These are phyloP conservation scores for Hypoxylon trugodes DNA, from an alignment of 495 filamentous ascomycete species.

Conservation along the genomic window DNA sequence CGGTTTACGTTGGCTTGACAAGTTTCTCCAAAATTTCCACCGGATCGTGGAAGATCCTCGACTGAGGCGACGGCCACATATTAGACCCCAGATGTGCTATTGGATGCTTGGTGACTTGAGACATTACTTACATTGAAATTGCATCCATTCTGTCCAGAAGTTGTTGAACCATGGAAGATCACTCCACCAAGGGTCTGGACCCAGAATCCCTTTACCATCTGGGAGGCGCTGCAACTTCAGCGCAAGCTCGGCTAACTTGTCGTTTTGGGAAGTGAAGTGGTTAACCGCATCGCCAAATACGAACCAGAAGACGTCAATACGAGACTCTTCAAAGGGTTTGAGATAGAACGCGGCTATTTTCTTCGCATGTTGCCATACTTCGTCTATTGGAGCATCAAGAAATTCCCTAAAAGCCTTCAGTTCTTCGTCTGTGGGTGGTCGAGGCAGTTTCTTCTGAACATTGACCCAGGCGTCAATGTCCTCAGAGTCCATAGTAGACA, in stretches of 20 bases:
- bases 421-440: constrained; percentile 9
- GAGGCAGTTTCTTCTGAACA: constrained; percentile 14
- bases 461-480: constrained; percentile 6
- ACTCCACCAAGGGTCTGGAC: constrained; percentile 12
- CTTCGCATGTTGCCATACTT: constrained; percentile 14
- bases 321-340: constrained; percentile 14
- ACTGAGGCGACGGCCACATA: neutral
- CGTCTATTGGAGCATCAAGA: neutral
- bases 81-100: neutral
- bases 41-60: neutral
- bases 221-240: constrained; percentile 19
- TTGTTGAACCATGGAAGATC: constrained; percentile 24
- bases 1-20: constrained; percentile 18
- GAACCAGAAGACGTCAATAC: constrained; percentile 18
- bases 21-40: neutral
- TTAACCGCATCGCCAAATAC: constrained; percentile 19
- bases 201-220: constrained; percentile 17
- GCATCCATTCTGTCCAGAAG: constrained; percentile 19
- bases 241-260: constrained; percentile 21
- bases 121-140: constrained; percentile 11
- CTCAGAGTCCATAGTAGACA: constrained; percentile 2
- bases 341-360: constrained; percentile 10
- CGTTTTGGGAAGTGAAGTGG: constrained; percentile 16
- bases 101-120: neutral
- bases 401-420: constrained; percentile 7